phyloP scores from a whole-genome alignment of 345 rosid genomes.

The Angophora floribunda region DNA sequence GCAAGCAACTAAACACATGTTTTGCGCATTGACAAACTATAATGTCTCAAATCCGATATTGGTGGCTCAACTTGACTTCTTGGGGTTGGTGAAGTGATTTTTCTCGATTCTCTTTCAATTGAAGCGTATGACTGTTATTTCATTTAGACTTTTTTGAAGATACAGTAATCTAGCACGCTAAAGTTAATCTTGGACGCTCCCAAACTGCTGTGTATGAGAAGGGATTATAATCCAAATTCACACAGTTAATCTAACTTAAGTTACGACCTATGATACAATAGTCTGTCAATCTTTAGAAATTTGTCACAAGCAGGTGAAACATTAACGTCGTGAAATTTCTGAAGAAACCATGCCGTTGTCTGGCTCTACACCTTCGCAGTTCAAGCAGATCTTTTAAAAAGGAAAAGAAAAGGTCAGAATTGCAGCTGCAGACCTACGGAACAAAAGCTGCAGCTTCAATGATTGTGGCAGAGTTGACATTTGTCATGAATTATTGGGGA shows the following conservation, averaged over 20 bases:
- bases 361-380: neutral
- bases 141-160: neutral
- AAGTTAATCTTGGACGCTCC: neutral
- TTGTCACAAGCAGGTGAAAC: neutral
- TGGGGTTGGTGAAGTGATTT: neutral
- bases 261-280: neutral
- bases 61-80: neutral
- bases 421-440: neutral
- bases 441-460: neutral
- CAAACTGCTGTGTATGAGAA: neutral
- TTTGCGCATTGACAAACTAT: neutral
- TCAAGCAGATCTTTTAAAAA: neutral
- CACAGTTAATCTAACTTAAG: neutral
- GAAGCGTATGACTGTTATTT: neutral
- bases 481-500: constrained; percentile 1
- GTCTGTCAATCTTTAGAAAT: neutral
- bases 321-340: neutral
- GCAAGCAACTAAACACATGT: neutral
- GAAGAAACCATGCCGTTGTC: neutral
- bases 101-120: neutral
- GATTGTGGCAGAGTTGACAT: constrained; percentile 7
- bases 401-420: neutral
- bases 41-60: neutral
- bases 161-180: neutral
- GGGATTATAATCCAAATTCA: neutral